Evolutionary conservation across 2,329 filamentous ascomycete genomes (phyloP).

Genomic region (Paecilomyces sp.): DNA sequence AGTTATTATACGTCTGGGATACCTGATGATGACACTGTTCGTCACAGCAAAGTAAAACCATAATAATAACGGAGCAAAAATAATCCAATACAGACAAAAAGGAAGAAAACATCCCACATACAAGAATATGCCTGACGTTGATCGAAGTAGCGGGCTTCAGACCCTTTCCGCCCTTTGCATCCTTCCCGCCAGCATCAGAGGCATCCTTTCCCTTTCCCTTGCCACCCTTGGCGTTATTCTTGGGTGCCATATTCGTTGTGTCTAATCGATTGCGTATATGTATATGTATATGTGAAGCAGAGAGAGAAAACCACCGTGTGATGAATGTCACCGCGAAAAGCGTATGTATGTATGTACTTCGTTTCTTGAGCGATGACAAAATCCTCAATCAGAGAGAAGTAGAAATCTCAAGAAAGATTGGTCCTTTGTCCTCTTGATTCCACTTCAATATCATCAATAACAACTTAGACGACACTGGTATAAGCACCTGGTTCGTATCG

Average conservation of each 20-base stretch:
- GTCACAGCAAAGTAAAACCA: no score
- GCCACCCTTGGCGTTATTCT: slow-evolving; percentile 34
- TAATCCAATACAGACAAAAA: background rate
- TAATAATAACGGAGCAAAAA: no score
- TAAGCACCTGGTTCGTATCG: background rate
- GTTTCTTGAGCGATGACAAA: no score
- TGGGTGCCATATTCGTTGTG: slow-evolving; percentile 29
- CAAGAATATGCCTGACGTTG: slow-evolving; percentile 58
- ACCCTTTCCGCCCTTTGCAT: slow-evolving; percentile 31
- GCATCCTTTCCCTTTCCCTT: slow-evolving; percentile 37
- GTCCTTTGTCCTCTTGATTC: no score
- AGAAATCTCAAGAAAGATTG: background rate
- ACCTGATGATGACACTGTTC: no score
- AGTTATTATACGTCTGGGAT: background rate
- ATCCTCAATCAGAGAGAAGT: no score
- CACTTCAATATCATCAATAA: background rate
- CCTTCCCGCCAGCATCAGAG: slow-evolving; percentile 23
- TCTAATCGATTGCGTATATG: background rate
- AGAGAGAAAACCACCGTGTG: background rate
- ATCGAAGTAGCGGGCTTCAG: slow-evolving; percentile 57
- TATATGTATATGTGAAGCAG: background rate
- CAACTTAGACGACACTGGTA: background rate
- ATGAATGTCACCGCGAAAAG: background rate
- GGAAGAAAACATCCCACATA: slow-evolving; percentile 20
- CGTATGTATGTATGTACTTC: no score